Evolutionary conservation across 1,284 basidiomycete genomes (phyloP).

Genomic region (Omphalotus olearius): DNA sequence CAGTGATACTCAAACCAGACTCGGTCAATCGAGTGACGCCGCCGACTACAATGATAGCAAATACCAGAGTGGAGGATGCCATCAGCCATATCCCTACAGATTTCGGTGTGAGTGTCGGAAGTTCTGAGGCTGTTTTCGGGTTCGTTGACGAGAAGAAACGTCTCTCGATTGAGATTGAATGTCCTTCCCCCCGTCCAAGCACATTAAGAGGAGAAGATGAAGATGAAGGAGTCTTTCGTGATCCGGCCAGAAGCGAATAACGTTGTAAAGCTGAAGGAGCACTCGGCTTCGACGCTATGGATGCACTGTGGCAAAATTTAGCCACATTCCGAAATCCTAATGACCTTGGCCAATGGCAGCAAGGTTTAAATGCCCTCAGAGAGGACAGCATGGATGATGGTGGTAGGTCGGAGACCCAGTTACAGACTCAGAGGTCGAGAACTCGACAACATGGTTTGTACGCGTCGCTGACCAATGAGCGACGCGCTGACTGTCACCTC

Average conservation of each 20-base stretch:
- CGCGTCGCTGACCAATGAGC: slow-evolving; percentile 16
- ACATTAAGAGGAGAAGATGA: background rate
- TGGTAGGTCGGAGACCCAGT: background rate
- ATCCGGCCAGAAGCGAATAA: too few relatives aligned
- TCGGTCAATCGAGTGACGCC: slow-evolving; percentile 97
- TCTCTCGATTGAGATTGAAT: slow-evolving; percentile 2
- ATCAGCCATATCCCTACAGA: slow-evolving; percentile 83
- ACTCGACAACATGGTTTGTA: background rate
- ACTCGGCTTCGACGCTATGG: too few relatives aligned
- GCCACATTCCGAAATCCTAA: background rate
- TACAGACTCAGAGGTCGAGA: background rate
- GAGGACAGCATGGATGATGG: slow-evolving; percentile 12
- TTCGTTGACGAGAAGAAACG: slow-evolving; percentile 11
- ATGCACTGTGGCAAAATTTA: background rate
- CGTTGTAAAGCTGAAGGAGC: background rate
- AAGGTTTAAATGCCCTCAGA: slow-evolving; percentile 9
- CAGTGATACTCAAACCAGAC: slow-evolving; percentile 95
- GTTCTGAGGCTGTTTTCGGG: slow-evolving; percentile 1
- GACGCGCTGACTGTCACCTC: slow-evolving; percentile 3
- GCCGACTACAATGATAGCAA: slow-evolving; percentile 92
- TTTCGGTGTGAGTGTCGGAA: slow-evolving; percentile 52
- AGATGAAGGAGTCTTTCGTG: background rate
- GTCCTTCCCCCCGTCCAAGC: background rate
- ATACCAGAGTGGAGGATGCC: slow-evolving; percentile 79
- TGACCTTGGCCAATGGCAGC: slow-evolving; percentile 1